phyloP scores from a whole-genome alignment of 2,329 filamentous ascomycete genomes.

The Mollisia scopiformis region DNA sequence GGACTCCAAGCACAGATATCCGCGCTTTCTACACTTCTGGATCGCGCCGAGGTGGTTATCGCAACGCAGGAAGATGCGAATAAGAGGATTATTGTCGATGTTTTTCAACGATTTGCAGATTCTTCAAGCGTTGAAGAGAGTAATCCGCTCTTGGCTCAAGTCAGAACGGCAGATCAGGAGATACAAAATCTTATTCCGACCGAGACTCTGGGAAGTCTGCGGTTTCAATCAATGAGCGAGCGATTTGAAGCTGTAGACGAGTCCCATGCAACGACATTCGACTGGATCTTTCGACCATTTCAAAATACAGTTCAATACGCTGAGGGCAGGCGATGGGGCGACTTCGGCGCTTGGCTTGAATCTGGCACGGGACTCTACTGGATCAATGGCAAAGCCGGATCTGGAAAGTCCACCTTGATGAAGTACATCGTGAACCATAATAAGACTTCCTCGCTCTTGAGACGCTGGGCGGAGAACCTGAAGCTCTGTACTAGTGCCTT shows the following conservation, averaged over 20 bases:
- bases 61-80: background rate
- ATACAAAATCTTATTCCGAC: background rate
- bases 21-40: background rate
- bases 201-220: background rate
- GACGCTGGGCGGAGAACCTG: slow-evolving; percentile 30
- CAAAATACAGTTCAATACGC: background rate
- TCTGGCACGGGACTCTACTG: slow-evolving; percentile 4
- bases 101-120: no score
- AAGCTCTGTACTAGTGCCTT: slow-evolving; percentile 39
- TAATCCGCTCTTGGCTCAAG: background rate
- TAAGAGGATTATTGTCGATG: background rate
- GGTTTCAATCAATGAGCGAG: background rate
- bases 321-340: background rate
- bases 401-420: slow-evolving; percentile 33
- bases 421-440: slow-evolving; percentile 11
- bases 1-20: background rate
- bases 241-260: background rate
- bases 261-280: background rate
- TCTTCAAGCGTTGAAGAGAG: background rate
- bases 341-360: slow-evolving; percentile 8
- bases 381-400: slow-evolving; percentile 28
- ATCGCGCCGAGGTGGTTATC: background rate
- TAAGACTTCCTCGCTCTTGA: slow-evolving; percentile 15
- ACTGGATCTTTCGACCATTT: background rate
- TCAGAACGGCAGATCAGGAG: background rate